These are phyloP conservation scores for Epichloe aotearoae DNA, from an alignment of 2,329 filamentous ascomycete species.

Conservation along the genomic window DNA sequence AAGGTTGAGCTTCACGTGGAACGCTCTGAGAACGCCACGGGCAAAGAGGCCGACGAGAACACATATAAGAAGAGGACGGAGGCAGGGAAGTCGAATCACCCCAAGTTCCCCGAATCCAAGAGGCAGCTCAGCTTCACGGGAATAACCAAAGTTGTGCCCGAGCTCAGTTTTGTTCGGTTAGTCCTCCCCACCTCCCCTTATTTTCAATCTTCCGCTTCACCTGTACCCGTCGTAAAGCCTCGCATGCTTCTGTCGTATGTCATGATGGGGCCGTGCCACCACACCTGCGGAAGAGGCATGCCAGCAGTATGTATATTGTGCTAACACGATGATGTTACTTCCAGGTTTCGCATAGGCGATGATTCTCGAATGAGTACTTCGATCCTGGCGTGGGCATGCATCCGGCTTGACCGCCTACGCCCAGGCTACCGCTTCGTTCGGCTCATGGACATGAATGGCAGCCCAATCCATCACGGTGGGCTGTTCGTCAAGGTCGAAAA, in stretches of 20 bases:
- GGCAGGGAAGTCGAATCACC: constrained; percentile 44
- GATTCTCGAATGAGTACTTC: constrained; percentile 25
- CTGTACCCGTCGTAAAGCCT: background rate
- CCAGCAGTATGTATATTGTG: constrained; percentile 1
- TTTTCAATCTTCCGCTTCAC: background rate
- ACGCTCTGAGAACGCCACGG: constrained; percentile 27
- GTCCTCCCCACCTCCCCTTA: constrained; percentile 14
- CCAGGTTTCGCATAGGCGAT: constrained; percentile 42
- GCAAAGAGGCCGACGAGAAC: constrained; percentile 28
- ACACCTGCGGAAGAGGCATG: background rate
- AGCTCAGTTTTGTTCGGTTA: constrained; percentile 62
- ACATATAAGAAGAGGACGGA: constrained; percentile 48
- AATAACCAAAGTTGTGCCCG: constrained; percentile 47
- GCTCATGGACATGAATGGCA: constrained; percentile 33
- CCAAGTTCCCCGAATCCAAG: constrained; percentile 43
- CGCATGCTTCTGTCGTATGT: background rate
- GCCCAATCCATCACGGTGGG: constrained; percentile 30
- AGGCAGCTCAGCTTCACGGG: constrained; percentile 45
- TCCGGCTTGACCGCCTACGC: constrained; percentile 44
- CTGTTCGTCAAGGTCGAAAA: constrained; percentile 42
- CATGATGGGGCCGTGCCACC: background rate
- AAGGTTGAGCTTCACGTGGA: constrained; percentile 75
- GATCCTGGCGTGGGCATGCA: constrained; percentile 42
- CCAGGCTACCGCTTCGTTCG: constrained; percentile 41
- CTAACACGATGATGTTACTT: constrained; percentile 7